phyloP scores from a whole-genome alignment of 2,329 filamentous ascomycete species.

The Neonectria magnoliae region DNA sequence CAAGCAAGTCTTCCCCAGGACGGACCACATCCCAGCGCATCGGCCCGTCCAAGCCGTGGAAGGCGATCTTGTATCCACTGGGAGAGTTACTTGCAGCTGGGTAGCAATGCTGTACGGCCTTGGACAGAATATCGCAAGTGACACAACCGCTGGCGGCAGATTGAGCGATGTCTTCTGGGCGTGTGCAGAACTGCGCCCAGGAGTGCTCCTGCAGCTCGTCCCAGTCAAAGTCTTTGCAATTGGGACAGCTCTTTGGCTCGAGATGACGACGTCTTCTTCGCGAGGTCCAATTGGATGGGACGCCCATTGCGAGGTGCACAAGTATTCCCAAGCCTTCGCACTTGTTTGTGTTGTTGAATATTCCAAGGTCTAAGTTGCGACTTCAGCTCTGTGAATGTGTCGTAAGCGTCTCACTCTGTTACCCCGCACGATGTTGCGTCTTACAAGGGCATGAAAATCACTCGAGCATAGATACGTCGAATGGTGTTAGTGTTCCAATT shows the following conservation, averaged over 20 bases:
- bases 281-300: not conserved
- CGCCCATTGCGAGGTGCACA: not conserved
- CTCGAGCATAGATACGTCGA: not conserved
- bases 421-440: too few species aligned
- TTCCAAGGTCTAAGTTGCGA: too few species aligned
- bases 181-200: conserved; percentile 3
- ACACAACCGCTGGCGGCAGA: conserved; percentile 1
- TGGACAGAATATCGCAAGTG: conserved; percentile 1
- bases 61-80: not conserved
- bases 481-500: not conserved
- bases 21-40: conserved; percentile 12
- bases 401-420: too few species aligned
- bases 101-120: conserved; percentile 1
- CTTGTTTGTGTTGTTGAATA: too few species aligned
- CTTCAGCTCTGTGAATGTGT: too few species aligned
- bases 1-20: not conserved
- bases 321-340: too few species aligned
- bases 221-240: conserved; percentile 15
- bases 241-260: not conserved
- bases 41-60: conserved; percentile 16
- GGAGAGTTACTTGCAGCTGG: not conserved
- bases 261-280: not conserved
- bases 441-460: not conserved
- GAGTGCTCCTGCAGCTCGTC: conserved; percentile 1
- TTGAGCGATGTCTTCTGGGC: not conserved